Percentiles rank a stretch among this genome's conserved stretches.
phyloP scores from a whole-genome alignment of 2,329 filamentous ascomycete genomes.

The Xylaria sp. region DNA sequence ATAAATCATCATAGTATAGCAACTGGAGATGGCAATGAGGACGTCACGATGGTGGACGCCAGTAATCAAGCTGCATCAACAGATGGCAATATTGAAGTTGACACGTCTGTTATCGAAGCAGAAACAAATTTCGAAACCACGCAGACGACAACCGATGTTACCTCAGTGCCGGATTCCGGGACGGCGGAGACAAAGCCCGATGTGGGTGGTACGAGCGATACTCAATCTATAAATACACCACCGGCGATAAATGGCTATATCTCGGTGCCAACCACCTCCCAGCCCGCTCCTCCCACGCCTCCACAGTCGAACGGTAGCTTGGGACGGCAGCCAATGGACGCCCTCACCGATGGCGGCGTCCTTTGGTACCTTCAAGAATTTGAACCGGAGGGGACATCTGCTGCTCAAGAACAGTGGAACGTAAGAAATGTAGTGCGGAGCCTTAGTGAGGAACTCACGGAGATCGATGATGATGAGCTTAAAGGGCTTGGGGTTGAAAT shows the following conservation, averaged over 20 bases:
- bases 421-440: slow-evolving; percentile 72
- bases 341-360: slow-evolving; percentile 77
- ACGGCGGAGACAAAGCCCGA: slow-evolving; percentile 44
- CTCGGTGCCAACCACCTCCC: slow-evolving; percentile 47
- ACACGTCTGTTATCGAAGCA: slow-evolving; percentile 53
- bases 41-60: slow-evolving; percentile 52
- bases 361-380: slow-evolving; percentile 90
- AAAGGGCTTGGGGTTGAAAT: slow-evolving; percentile 72
- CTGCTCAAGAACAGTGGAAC: slow-evolving; percentile 78
- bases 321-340: slow-evolving; percentile 59
- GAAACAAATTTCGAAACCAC: slow-evolving; percentile 45
- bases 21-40: slow-evolving; percentile 50
- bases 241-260: slow-evolving; percentile 61
- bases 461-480: slow-evolving; percentile 91
- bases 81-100: slow-evolving; percentile 59
- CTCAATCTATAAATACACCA: slow-evolving; percentile 55
- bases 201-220: slow-evolving; percentile 44
- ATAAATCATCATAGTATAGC: slow-evolving; percentile 45
- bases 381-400: slow-evolving; percentile 80
- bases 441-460: slow-evolving; percentile 88
- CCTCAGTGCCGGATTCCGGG: slow-evolving; percentile 28
- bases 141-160: slow-evolving; percentile 38
- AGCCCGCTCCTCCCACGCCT: slow-evolving; percentile 69
- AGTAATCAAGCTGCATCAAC: slow-evolving; percentile 51
- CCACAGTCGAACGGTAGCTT: slow-evolving; percentile 72